Conservation (phyloP, 495 filamentous ascomycete species). For the Aspergillus avenaceus region DNA sequence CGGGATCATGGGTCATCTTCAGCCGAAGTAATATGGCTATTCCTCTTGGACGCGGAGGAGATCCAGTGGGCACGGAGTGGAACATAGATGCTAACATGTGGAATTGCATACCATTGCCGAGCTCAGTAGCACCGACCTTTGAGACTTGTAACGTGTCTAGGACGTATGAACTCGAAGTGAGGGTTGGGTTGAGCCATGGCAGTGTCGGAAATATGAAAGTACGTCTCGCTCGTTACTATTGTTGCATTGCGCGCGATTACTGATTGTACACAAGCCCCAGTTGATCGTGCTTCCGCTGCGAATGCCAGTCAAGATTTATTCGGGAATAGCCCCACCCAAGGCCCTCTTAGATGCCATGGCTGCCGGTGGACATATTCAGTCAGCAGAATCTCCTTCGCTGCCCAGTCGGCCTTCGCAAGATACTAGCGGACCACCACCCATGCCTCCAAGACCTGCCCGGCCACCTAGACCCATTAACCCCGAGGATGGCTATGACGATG, state of each 20-base stretch:
- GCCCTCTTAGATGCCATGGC: constrained; percentile 68
- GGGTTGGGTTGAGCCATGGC: constrained; percentile 66
- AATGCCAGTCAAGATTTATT: constrained; percentile 77
- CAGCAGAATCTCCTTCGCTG: constrained; percentile 16
- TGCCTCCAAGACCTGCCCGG: constrained; percentile 31
- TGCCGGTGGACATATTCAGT: constrained; percentile 28
- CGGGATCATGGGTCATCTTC: constrained; percentile 62
- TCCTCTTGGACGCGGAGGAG: constrained; percentile 52
- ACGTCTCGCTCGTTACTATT: constrained; percentile 14
- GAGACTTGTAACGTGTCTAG: constrained; percentile 83
- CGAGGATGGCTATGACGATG: constrained; percentile 52
- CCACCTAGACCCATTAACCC: constrained; percentile 21
- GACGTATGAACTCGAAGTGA: constrained; percentile 76
- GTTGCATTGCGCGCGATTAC: constrained; percentile 7
- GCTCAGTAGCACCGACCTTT: constrained; percentile 81
- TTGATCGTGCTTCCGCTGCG: constrained; percentile 69
- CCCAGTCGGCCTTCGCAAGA: constrained; percentile 21
- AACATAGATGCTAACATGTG: constrained; percentile 64
- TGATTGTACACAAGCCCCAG: constrained; percentile 52
- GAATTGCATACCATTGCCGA: constrained; percentile 66
- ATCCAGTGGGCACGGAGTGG: constrained; percentile 60
- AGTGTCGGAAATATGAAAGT: constrained; percentile 49
- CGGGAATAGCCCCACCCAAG: constrained; percentile 81
- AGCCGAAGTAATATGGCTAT: constrained; percentile 65
- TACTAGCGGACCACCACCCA: constrained; percentile 25